phyloP scores from a whole-genome alignment of 768 basidiomycete genomes.

The Lyophyllum decastes region DNA sequence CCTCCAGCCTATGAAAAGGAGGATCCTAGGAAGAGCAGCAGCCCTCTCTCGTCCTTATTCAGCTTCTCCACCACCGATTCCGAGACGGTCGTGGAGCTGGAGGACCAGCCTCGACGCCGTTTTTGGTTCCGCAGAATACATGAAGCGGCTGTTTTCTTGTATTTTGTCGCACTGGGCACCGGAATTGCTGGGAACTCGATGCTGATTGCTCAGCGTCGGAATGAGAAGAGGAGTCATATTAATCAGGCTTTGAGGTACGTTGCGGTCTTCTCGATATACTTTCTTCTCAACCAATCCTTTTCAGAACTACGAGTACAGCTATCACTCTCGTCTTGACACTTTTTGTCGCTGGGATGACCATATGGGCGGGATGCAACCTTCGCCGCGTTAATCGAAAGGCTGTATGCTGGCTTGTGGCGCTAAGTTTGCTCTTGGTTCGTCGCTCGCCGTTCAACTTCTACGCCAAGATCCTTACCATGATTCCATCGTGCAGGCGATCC shows the following conservation, averaged over 20 bases:
- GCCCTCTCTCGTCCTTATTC: neutral
- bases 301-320: constrained; percentile 29
- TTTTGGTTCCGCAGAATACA: constrained; percentile 30
- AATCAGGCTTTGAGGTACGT: constrained; percentile 17
- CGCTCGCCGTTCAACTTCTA: neutral
- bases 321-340: constrained; percentile 25
- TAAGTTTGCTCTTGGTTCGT: constrained; percentile 25
- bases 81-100: constrained; percentile 12
- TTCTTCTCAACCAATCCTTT: neutral
- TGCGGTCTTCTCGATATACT: neutral
- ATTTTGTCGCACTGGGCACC: constrained; percentile 21
- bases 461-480: neutral
- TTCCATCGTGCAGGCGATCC: constrained; percentile 22
- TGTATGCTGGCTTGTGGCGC: constrained; percentile 16
- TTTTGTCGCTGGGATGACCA: constrained; percentile 15
- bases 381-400: constrained; percentile 22
- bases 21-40: neutral
- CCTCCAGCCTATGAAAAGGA: neutral
- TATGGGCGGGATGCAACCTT: constrained; percentile 22
- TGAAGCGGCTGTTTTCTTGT: constrained; percentile 19
- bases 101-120: constrained; percentile 22
- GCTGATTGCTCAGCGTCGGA: constrained; percentile 13
- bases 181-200: constrained; percentile 26
- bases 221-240: constrained; percentile 17
- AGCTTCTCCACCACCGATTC: neutral